phyloP scores from a whole-genome alignment of 2,329 filamentous ascomycete species.

The Juglanconis juglandina region DNA sequence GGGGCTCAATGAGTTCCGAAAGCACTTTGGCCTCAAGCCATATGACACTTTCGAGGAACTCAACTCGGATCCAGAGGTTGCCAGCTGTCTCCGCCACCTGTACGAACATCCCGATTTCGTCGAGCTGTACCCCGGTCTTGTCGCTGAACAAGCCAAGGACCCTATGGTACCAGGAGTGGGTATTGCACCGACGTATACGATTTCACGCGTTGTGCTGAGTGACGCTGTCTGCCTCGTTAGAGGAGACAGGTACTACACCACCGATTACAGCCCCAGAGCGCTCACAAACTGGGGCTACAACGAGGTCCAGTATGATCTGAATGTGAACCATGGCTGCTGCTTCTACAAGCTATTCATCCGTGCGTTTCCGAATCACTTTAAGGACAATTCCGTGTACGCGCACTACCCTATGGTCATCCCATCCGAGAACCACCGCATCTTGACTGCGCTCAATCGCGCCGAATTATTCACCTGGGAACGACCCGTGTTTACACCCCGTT shows the following conservation, averaged over 20 bases:
- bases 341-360: constrained; percentile 81
- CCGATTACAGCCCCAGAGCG: constrained; percentile 69
- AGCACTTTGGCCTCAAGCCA: constrained; percentile 73
- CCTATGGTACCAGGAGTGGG: constrained; percentile 73
- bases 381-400: constrained; percentile 73
- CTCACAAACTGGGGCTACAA: constrained; percentile 83
- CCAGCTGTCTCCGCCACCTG: constrained; percentile 61
- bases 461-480: constrained; percentile 67
- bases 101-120: constrained; percentile 78
- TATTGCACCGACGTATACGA: constrained; percentile 71
- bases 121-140: constrained; percentile 75
- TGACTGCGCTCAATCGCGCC: constrained; percentile 63
- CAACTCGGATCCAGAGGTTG: constrained; percentile 70
- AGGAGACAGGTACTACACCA: constrained; percentile 75
- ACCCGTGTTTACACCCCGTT: constrained; percentile 49
- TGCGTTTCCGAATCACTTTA: constrained; percentile 78
- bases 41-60: constrained; percentile 80
- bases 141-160: constrained; percentile 71
- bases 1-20: constrained; percentile 79
- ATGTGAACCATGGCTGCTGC: constrained; percentile 73
- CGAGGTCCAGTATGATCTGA: constrained; percentile 68
- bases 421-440: constrained; percentile 67
- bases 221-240: constrained; percentile 77
- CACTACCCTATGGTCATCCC: constrained; percentile 74
- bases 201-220: constrained; percentile 71